Evolutionary conservation across 75 land plant genomes (phyloP), one percentile per base, ranked within the genome.

Genomic region (Adiantum capillusveneris): DNA sequence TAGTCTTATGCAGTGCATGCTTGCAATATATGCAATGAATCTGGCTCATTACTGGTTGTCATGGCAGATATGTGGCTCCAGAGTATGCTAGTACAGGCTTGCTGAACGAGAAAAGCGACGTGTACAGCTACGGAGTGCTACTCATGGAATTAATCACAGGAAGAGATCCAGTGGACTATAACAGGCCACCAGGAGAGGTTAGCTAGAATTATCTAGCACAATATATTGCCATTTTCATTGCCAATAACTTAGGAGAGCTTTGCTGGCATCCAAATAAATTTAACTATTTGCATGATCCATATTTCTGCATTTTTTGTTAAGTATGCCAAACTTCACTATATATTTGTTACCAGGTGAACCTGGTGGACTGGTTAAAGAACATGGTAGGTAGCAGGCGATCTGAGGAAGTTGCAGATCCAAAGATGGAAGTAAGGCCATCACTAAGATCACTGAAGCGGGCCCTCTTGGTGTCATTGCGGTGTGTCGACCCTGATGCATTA

Each of bases 1-100:
- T n/a, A n/a, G n/a, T n/a, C n/a, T n/a, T n/a, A n/a, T n/a, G n/a
- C n/a, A n/a, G n/a, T n/a, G n/a, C n/a, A n/a, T n/a, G n/a, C n/a
- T n/a, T n/a, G n/a, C n/a, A n/a, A n/a, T n/a, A n/a, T n/a, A n/a
- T n/a, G n/a, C n/a, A n/a, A n/a, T n/a, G n/a, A n/a, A n/a, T n/a
- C n/a, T n/a, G n/a, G n/a, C n/a, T n/a, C n/a, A n/a, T n/a, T n/a
- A n/a, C n/a, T n/a, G n/a, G 12, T 45, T 59, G 3, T 44, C 2
- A 18, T 57, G 63, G 61, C 63, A 87, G 91, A 12, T 87, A 87
- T 68, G 92, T 87, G 18, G 92, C 92, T 55, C 92, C 88, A 0
- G 92, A 87, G 62, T 87, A 87, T 78, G 92, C 92, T 22, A 87
- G 81, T 60, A 87, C 92, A 48, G 92, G 92, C 24, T 75, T 87